Base-by-base conservation (phyloP, 2,329 filamentous ascomycete genomes). In the Beauveria varroae region DNA sequence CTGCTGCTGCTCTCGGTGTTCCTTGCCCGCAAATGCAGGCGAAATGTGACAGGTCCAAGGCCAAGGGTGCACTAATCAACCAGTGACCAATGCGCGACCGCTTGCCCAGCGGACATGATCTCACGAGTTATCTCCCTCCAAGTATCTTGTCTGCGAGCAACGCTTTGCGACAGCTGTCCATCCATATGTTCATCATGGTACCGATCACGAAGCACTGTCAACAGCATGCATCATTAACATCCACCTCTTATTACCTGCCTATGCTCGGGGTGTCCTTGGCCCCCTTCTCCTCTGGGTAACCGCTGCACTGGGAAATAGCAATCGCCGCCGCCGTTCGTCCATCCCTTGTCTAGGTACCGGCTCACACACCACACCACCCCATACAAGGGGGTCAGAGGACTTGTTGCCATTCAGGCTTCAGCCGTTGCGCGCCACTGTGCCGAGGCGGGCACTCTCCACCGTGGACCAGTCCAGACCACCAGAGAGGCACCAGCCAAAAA, bases 401-500 rank as follows among this genome's bases (percentile, higher is more conserved):
- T 49, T 51, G 16, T 51, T 30, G 28, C 28, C 8, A 2, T 30
- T 34, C 30, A 34, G 30, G 30, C 56, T 34, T 58, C 56, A 58
- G 56, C 56, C 34, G 56, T 58, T 43, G 46, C 56, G 56, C 56
- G 56, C 56, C 56, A 58, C 56, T 37, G 9, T 58, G 46, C 22
- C 56, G 46, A 37, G 20, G 46, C 46, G 46, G 34, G n/a, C 41
- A 28, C 51, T 47, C 50, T 24, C 58, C 58, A 46, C 49, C 50
- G 37, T 61, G 58, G 58, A 61, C 58, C 50, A 61, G 58, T 61
- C 58, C 50, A 61, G 58, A 61, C 51, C 58, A 37, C 58, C 51
- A 55, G 47, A 34, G 30, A 24, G 26, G 26, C 50, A 60, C 41
- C 20, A 50, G 44, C 46, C 43, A 50, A 46, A 55, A 26, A 40